A percentile compares a stretch with the other conserved stretches of the same genome.
Evolutionary conservation across 129 eudicot species (phyloP).

Genomic region (Helianthus tuberosus): DNA sequence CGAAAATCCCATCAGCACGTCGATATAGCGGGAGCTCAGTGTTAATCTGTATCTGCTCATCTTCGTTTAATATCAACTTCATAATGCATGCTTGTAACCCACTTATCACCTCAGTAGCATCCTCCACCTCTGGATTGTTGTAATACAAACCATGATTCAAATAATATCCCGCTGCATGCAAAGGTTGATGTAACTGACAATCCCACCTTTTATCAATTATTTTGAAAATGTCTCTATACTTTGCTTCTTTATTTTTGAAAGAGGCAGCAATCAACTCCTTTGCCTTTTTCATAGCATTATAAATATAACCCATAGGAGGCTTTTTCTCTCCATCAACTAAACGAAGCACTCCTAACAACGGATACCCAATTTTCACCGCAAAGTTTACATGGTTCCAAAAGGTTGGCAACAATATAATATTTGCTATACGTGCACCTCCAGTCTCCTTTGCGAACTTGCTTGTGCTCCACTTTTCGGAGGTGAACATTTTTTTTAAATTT

Average conservation of each 20-base stretch:
- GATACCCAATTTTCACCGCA: background rate
- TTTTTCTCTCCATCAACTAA: background rate
- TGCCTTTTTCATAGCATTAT: too few species aligned
- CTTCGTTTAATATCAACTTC: too few species aligned
- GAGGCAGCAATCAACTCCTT: background rate
- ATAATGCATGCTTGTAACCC: too few species aligned
- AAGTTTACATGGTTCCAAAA: background rate
- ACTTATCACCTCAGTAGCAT: too few species aligned
- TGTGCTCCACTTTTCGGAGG: too few species aligned
- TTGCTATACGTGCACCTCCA: background rate
- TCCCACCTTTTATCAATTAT: slow-evolving; percentile 29
- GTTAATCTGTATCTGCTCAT: too few species aligned
- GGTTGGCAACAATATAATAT: background rate
- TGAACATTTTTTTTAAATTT: too few species aligned
- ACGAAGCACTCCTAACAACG: background rate
- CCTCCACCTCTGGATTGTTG: too few species aligned
- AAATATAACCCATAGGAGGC: background rate
- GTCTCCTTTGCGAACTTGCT: too few species aligned
- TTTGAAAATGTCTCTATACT: background rate
- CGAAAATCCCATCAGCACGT: background rate
- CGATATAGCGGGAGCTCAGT: background rate
- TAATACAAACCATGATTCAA: too few species aligned
- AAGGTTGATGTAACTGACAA: slow-evolving; percentile 11
- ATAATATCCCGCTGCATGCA: too few species aligned
- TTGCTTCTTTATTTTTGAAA: background rate